Evolutionary conservation across 148 eudicot genomes (phyloP).

Genomic region (Persicaria tinctoria): DNA sequence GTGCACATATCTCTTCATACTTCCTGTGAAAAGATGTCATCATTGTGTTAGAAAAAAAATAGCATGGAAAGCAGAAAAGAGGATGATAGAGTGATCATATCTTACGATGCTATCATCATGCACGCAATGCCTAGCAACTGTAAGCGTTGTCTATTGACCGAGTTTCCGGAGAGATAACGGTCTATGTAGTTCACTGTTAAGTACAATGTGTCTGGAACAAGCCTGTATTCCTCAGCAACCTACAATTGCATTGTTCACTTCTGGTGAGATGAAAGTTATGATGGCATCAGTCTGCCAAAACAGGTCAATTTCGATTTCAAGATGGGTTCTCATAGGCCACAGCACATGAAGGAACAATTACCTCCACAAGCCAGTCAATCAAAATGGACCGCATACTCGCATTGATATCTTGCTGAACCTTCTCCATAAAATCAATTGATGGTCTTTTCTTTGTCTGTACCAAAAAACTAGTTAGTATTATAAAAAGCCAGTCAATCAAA

Average conservation of each 20-base stretch:
- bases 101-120: slow-evolving; percentile 99
- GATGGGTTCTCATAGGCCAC: no score
- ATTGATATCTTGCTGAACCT: slow-evolving; percentile 81
- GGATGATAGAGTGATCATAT: not conserved
- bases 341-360: slow-evolving; percentile 16
- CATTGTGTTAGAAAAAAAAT: not conserved
- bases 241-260: slow-evolving; percentile 17
- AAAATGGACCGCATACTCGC: slow-evolving; percentile 91
- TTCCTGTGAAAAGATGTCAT: slow-evolving; percentile 39
- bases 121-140: slow-evolving; percentile 92
- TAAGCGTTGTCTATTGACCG: slow-evolving; percentile 68
- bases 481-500: no score
- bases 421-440: slow-evolving; percentile 70
- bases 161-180: slow-evolving; percentile 85
- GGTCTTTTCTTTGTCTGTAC: slow-evolving; percentile 78
- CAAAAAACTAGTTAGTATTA: not conserved
- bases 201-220: slow-evolving; percentile 88
- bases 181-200: slow-evolving; percentile 89
- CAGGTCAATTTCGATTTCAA: not conserved
- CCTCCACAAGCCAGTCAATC: slow-evolving; percentile 98
- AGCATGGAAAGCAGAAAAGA: not conserved
- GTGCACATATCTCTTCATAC: slow-evolving; percentile 98
- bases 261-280: not conserved
- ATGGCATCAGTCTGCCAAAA: not conserved
- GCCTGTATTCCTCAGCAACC: slow-evolving; percentile 97